Evolutionary conservation across 1,284 basidiomycete species (phyloP).

Genomic region (Gymnopus androsaceus): DNA sequence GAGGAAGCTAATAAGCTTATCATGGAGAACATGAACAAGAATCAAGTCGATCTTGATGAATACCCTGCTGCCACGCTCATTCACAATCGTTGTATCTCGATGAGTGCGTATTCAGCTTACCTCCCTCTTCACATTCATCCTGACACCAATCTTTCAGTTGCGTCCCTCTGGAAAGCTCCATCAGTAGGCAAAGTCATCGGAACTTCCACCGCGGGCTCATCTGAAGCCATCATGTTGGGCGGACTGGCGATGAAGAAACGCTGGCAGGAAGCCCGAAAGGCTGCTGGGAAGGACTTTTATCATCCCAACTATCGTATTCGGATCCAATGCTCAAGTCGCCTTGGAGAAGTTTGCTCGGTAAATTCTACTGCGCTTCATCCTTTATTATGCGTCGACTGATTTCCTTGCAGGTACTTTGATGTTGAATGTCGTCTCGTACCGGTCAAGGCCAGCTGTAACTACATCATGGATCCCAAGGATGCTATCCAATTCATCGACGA

Average conservation of each 20-base stretch:
- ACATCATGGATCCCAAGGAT: constrained; percentile 64
- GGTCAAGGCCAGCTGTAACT: constrained; percentile 51
- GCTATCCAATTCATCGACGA: constrained; percentile 72
- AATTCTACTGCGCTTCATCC: too few species aligned
- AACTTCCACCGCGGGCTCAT: constrained; percentile 75
- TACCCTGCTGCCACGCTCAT: constrained; percentile 63
- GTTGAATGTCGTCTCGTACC: too few species aligned
- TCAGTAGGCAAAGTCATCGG: constrained; percentile 57
- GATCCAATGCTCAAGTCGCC: constrained; percentile 70
- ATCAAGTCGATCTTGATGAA: constrained; percentile 71
- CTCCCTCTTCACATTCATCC: constrained; percentile 4
- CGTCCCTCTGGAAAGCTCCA: constrained; percentile 73
- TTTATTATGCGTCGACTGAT: too few species aligned
- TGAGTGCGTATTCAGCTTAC: constrained; percentile 38
- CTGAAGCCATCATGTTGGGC: constrained; percentile 75
- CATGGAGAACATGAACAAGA: constrained; percentile 68
- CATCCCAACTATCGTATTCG: constrained; percentile 62
- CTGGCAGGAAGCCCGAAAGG: constrained; percentile 72
- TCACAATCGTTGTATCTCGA: constrained; percentile 61
- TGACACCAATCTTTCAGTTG: constrained; percentile 37
- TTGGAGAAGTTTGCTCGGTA: constrained; percentile 63
- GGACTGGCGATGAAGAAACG: constrained; percentile 74
- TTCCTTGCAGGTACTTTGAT: too few species aligned
- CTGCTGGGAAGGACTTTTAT: constrained; percentile 60
- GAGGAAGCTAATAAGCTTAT: constrained; percentile 53